phyloP scores from a whole-genome alignment of 1,284 basidiomycete species.

The Malassezia globosa region DNA sequence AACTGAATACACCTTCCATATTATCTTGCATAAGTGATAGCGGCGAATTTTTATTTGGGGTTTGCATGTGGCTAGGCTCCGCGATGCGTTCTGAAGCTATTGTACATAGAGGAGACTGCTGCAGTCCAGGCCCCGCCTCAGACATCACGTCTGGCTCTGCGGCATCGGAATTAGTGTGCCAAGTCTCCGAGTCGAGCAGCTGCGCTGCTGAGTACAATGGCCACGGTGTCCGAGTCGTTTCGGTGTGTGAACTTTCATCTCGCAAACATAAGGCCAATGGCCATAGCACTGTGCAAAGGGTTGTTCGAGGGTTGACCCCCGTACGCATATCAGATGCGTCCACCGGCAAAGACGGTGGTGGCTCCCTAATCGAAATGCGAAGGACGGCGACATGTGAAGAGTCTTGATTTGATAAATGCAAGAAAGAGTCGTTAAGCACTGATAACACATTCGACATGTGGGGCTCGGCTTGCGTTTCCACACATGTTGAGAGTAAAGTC shows the following conservation, averaged over 20 bases:
- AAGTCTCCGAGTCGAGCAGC: too few species aligned
- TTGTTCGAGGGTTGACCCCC: neutral
- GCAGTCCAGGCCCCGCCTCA: too few species aligned
- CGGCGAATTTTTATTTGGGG: too few species aligned
- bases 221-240: neutral
- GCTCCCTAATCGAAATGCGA: neutral
- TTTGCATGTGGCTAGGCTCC: too few species aligned
- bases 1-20: slow-evolving; percentile 8
- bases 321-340: neutral
- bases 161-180: too few species aligned
- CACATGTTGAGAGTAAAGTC: neutral
- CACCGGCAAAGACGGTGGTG: neutral
- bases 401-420: neutral
- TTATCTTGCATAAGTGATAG: too few species aligned
- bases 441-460: too few species aligned
- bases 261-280: neutral
- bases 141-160: too few species aligned
- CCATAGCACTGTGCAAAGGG: neutral
- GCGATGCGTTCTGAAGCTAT: too few species aligned
- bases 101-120: too few species aligned
- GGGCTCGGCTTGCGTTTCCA: too few species aligned
- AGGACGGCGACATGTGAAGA: neutral
- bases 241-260: too few species aligned
- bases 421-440: neutral
- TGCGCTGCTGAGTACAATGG: neutral